Evolutionary conservation across 306 rosid genomes (phyloP).

Genomic region (Rosa persica): DNA sequence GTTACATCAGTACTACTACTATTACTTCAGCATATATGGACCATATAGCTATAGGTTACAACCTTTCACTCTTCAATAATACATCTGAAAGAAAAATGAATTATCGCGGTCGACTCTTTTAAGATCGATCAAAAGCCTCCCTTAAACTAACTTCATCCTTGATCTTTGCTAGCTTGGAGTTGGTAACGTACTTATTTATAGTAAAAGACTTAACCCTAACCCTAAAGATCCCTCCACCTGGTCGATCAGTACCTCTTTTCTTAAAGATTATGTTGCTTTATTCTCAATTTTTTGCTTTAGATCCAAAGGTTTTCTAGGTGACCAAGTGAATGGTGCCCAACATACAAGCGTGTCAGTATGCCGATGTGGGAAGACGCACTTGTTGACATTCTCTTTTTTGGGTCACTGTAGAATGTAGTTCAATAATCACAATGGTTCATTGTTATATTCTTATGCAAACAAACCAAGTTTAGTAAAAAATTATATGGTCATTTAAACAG

Average conservation of each 20-base stretch:
- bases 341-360: background rate
- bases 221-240: background rate
- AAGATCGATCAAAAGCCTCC: background rate
- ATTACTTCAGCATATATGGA: slow-evolving; percentile 4
- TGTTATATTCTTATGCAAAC: too few relatives aligned
- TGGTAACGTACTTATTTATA: too few relatives aligned
- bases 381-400: too few relatives aligned
- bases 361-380: background rate
- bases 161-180: background rate
- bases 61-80: slow-evolving; percentile 48
- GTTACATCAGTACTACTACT: slow-evolving; percentile 31
- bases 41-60: slow-evolving; percentile 12
- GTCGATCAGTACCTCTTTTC: background rate
- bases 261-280: background rate
- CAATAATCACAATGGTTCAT: too few relatives aligned
- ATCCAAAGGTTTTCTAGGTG: background rate
- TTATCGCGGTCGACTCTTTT: slow-evolving; percentile 21
- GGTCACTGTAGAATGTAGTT: too few relatives aligned
- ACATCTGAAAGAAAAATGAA: slow-evolving; percentile 29
- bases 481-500: background rate
- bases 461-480: too few relatives aligned
- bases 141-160: background rate
- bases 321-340: background rate
- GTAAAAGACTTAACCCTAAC: background rate
- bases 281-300: background rate